Evolutionary conservation across 2,329 filamentous ascomycete genomes (phyloP).

Genomic region (Xylaria sp.): DNA sequence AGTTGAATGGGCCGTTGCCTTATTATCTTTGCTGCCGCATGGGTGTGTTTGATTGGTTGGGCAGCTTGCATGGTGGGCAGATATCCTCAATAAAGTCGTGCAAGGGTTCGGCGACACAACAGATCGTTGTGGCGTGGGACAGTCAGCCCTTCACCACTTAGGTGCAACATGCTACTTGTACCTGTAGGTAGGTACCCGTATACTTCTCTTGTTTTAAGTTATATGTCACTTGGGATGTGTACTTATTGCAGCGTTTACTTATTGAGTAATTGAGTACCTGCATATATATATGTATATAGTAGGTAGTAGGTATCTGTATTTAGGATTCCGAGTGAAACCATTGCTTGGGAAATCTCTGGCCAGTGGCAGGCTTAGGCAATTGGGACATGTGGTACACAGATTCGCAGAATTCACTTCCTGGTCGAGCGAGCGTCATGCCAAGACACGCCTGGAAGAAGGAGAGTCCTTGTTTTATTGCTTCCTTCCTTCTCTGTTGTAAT

Average conservation of each 20-base stretch:
- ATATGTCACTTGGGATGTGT: too few species aligned
- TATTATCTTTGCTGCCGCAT: not conserved
- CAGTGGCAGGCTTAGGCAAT: constrained; percentile 5
- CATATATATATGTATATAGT: too few species aligned
- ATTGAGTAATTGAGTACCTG: not conserved
- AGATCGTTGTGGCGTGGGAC: not conserved
- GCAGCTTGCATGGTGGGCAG: not conserved
- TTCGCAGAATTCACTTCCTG: not conserved
- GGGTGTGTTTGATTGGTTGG: constrained; percentile 18
- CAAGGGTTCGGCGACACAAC: not conserved
- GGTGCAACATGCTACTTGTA: too few species aligned
- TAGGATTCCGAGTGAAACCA: not conserved
- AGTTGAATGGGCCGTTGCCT: constrained; percentile 1
- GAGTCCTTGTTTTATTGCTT: constrained; percentile 4
- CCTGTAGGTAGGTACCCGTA: too few species aligned
- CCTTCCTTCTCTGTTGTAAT: not conserved
- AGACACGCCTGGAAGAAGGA: constrained; percentile 9
- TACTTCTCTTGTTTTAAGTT: too few species aligned
- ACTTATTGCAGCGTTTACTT: too few species aligned
- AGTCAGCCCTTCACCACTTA: not conserved
- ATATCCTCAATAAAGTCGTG: not conserved
- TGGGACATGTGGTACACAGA: constrained; percentile 6
- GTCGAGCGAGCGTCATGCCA: not conserved
- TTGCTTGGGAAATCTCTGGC: not conserved
- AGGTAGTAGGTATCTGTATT: not conserved